A percentile compares a stretch with the other conserved stretches of the same genome.
These are phyloP conservation scores for Talaromyces albobiverticillius DNA, from an alignment of 2,329 filamentous ascomycete species.

Conservation along the genomic window DNA sequence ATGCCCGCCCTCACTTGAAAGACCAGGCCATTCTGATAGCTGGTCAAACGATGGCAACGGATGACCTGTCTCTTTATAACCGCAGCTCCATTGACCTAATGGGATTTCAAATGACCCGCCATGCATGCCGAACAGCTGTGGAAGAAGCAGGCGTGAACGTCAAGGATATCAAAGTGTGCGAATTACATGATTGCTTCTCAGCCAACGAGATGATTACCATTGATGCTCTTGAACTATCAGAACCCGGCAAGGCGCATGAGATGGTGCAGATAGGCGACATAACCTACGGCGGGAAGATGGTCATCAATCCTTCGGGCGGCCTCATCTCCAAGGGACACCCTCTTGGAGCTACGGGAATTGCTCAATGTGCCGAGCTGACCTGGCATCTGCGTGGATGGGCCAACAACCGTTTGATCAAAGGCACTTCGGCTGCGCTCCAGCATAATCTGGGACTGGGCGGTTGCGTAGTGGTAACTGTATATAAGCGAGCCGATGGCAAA, in stretches of 20 bases:
- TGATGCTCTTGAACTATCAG: constrained; percentile 77
- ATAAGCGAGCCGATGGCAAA: constrained; percentile 76
- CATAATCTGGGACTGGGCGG: constrained; percentile 93
- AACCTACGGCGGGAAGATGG: constrained; percentile 77
- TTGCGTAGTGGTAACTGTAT: constrained; percentile 85
- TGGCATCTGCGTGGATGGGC: constrained; percentile 97
- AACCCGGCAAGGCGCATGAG: constrained; percentile 83
- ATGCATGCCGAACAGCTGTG: constrained; percentile 68
- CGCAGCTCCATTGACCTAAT: constrained; percentile 80
- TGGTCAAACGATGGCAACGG: constrained; percentile 83
- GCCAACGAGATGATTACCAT: constrained; percentile 91
- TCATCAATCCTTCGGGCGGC: constrained; percentile 91
- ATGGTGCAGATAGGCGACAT: constrained; percentile 84
- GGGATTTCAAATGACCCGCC: constrained; percentile 79
- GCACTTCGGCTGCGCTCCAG: constrained; percentile 73
- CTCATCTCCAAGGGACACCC: constrained; percentile 96
- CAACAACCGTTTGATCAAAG: constrained; percentile 73
- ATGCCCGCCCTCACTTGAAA: constrained; percentile 76
- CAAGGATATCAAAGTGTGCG: constrained; percentile 74
- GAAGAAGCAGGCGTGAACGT: constrained; percentile 64
- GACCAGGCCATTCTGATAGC: constrained; percentile 83
- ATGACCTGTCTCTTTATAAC: constrained; percentile 75
- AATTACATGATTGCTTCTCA: constrained; percentile 96
- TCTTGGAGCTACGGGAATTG: constrained; percentile 88
- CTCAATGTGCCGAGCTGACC: constrained; percentile 89